phyloP scores from a whole-genome alignment of 225 moss, liverwort and hornwort species.

The Polytrichum commune region DNA sequence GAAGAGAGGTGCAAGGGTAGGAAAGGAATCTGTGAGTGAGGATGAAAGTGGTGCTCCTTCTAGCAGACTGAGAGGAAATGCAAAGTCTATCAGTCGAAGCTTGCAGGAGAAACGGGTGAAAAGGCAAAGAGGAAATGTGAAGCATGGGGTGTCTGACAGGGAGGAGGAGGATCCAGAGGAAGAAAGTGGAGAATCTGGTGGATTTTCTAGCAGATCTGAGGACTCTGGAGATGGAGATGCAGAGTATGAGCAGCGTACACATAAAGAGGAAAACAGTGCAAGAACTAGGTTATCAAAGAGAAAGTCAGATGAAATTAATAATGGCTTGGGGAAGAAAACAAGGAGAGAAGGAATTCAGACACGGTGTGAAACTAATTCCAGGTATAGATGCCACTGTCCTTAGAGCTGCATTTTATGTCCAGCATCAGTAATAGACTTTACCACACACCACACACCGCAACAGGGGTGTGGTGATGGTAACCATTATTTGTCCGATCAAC shows the following conservation, averaged over 20 bases:
- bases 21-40: conserved; percentile 13
- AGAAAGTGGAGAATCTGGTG: conserved; percentile 27
- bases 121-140: conserved; percentile 13
- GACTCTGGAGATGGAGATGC: conserved; percentile 17
- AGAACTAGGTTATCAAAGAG: conserved; percentile 37
- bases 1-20: conserved; percentile 17
- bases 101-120: conserved; percentile 15
- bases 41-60: conserved; percentile 24
- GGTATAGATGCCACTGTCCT: not conserved
- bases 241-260: conserved; percentile 7
- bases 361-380: not conserved
- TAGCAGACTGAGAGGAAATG: conserved; percentile 38
- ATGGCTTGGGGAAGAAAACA: conserved; percentile 32
- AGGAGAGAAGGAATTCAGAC: conserved; percentile 23
- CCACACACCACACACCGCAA: no score
- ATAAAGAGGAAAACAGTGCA: conserved; percentile 4
- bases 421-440: not conserved
- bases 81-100: conserved; percentile 15
- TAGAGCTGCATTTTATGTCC: not conserved
- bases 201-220: conserved; percentile 23
- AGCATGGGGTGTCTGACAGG: conserved; percentile 11
- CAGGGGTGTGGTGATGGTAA: no score
- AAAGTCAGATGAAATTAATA: conserved; percentile 34
- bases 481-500: no score
- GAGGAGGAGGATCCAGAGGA: conserved; percentile 21